Base-by-base conservation (phyloP, 2,329 filamentous ascomycete genomes). In the Endoconidiophora polonica region DNA sequence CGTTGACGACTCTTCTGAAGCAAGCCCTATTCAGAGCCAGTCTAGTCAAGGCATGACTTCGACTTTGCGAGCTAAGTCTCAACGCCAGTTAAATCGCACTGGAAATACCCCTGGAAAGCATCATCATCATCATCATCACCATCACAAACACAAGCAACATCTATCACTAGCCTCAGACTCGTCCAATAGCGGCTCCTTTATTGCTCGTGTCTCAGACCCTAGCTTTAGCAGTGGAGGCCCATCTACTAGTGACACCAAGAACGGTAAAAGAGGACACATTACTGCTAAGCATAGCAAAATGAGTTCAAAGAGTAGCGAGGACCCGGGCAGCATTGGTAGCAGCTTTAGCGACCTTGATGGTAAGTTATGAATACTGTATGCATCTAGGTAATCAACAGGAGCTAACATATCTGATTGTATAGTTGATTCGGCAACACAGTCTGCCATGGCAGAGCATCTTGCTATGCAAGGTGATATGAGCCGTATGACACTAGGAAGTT, bases 301-400 rank as follows among this genome's bases (percentile, higher is more conserved):
- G 0, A 63, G 67, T 43, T 74, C 73, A 10, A 78, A 82, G 54
- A 76, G 76, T 10, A 86, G 81, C 58, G 81, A 86, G 57, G 29
- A 33, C 7, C 29, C 29, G 29, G 12, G 29, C 29, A 33, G 29
- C 5, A 86, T 87, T 78, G 83, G 84, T 1, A 90, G 84, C 61
- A 88, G 83, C 58, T 91, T 86, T 58, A 90, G 83, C 63, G 86
- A 91, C 65, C 71, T 93, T 41, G 85, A 90, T 61, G 83, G 83
- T 76, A 67, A 53, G 62, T 57, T 48, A n/a, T 52, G 43, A 40
- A 12, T 42, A 46, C n/a, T 46, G 45, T 48, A 46, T 7, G 29
- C 46, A 22, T 5, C 22, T 18, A 2, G 6, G 12, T 20, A n/a
- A 3, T 18, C 10, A 36, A n/a, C 16, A 20, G 12, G 9, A 10